Evolutionary conservation across 1,284 basidiomycete species (phyloP), one percentile per base, ranked within the genome.

Genomic region (Pisolithus thermaeus): DNA sequence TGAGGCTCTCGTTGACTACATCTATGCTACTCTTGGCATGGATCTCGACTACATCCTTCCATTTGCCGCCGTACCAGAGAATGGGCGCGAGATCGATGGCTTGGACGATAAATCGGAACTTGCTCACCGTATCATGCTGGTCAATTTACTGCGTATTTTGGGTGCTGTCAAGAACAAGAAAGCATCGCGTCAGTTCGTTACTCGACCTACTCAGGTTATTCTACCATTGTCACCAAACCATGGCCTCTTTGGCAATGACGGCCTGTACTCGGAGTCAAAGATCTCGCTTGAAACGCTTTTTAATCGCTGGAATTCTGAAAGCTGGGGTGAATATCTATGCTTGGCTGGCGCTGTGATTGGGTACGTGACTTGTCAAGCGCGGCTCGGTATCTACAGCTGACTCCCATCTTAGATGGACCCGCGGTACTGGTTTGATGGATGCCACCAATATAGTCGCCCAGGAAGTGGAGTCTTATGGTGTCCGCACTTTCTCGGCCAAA

Each of bases 281-380:
- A 95, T 99, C 59, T 93, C 94, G 25, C 78, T 99, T 55, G 96
- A 98, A 74, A 98, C 96, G 0, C 77, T 99, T 35, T 98, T 98
- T 84, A 92, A 97, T 71, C 85, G 96, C 51, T 98, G 96, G 96
- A 84, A 77, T 53, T 94, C 94, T n/a, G 94, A 98, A 71, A 93
- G 92, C 67, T 99, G 96, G 97, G 95, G 95, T 58, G 94, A 98
- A 73, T 99, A 99, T 70, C 81, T 99, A 46, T 97, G 95, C 73
- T 82, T 99, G 56, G 94, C 95, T 41, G 96, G 97, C 58, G 96
- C 96, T 46, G 95, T 99, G 60, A 99, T 99, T 61, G 96, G 95
- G 87, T 92, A 72, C 58, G 64, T 46, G 16, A 49, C 22, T 36
- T 68, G 35, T 54, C 57, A 39, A 39, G 49, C 16, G 9, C 5